phyloP scores from a whole-genome alignment of 257 asterid genomes.

The Plantago elongata region DNA sequence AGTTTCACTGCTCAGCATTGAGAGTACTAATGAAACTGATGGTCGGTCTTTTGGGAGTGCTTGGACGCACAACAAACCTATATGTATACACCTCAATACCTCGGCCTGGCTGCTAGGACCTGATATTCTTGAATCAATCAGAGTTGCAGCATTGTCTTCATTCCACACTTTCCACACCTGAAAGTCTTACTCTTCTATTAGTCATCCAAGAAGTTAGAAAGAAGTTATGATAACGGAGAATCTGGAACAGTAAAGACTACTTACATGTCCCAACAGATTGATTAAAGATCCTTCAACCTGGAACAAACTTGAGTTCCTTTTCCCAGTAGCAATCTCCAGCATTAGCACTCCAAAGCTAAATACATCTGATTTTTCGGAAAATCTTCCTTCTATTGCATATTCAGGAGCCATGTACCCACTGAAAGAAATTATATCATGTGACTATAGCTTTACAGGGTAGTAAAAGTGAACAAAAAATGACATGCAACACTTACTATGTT shows the following conservation, averaged over 20 bases:
- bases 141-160: slow-evolving; percentile 8
- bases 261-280: slow-evolving; percentile 55
- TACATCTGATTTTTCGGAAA: slow-evolving; percentile 63
- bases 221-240: no score
- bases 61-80: slow-evolving; percentile 43
- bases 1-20: slow-evolving; percentile 32
- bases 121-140: slow-evolving; percentile 28
- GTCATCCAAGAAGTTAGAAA: no score
- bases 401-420: slow-evolving; percentile 84
- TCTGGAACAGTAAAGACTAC: neutral
- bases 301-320: slow-evolving; percentile 35
- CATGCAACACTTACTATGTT: slow-evolving; percentile 44
- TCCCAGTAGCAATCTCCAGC: slow-evolving; percentile 59
- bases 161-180: slow-evolving; percentile 49
- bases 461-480: neutral
- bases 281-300: slow-evolving; percentile 23
- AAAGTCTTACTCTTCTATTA: neutral
- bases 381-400: slow-evolving; percentile 60
- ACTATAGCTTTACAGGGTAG: no score
- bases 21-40: slow-evolving; percentile 22
- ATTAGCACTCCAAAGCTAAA: slow-evolving; percentile 62
- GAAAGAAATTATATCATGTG: slow-evolving; percentile 17
- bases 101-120: slow-evolving; percentile 18
- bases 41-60: slow-evolving; percentile 38
- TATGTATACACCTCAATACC: slow-evolving; percentile 33